Evolutionary conservation across 495 filamentous ascomycete species (phyloP).

Genomic region (Aspergillus mulundensis): DNA sequence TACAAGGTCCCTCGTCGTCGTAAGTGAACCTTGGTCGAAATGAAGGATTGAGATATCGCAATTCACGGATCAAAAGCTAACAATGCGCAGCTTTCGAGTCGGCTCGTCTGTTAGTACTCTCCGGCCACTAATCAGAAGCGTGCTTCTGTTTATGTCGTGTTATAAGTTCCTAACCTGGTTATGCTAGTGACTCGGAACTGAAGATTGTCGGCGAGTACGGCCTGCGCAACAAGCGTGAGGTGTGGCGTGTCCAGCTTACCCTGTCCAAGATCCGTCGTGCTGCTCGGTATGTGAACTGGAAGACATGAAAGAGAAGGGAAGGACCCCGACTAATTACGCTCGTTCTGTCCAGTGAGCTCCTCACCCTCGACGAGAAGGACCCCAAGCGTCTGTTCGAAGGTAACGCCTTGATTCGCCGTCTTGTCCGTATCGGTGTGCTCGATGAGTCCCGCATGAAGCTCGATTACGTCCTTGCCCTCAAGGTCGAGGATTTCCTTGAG

Average conservation of each 20-base stretch:
- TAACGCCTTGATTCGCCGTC: conserved; percentile 99
- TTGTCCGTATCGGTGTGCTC: conserved; percentile 98
- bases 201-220: conserved; percentile 99
- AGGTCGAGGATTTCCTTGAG: conserved; percentile 99
- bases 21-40: conserved; percentile 32
- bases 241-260: conserved; percentile 98
- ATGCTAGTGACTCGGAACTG: conserved; percentile 89
- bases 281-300: conserved; percentile 71
- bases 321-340: background rate
- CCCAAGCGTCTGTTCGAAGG: conserved; percentile 99
- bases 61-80: conserved; percentile 28
- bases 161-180: conserved; percentile 38
- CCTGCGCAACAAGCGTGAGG: conserved; percentile 99
- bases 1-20: conserved; percentile 85
- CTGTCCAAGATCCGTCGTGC: conserved; percentile 99
- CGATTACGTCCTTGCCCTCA: conserved; percentile 99
- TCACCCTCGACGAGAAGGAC: conserved; percentile 99
- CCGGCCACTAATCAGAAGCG: conserved; percentile 97
- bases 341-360: conserved; percentile 71
- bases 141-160: conserved; percentile 93
- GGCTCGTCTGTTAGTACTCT: conserved; percentile 94
- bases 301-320: background rate
- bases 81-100: conserved; percentile 77
- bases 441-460: conserved; percentile 99
- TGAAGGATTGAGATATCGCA: conserved; percentile 3